Conservation (phyloP, 31 red algal genomes). For the Endocladia muricata region DNA sequence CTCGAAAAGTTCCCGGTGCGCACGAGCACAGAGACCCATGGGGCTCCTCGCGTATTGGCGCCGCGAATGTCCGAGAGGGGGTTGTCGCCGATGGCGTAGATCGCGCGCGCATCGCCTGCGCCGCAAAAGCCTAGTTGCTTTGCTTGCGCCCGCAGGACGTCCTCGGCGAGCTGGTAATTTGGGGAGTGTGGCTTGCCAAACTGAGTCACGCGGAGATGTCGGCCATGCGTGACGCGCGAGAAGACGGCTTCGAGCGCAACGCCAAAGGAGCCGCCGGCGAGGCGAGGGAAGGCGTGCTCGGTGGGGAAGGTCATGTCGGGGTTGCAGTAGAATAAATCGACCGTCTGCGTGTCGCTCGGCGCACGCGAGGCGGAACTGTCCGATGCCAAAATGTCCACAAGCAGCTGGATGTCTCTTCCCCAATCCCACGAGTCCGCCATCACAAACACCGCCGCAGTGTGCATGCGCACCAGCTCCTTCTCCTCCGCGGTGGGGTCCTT, state of each 20-base stretch:
- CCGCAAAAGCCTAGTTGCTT: slow-evolving; percentile 21
- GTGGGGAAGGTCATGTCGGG: slow-evolving; percentile 77
- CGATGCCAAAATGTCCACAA: slow-evolving; percentile 52
- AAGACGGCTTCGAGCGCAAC: slow-evolving; percentile 63
- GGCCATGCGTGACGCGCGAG: slow-evolving; percentile 23
- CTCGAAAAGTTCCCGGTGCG: slow-evolving; percentile 73
- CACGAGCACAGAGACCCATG: slow-evolving; percentile 73
- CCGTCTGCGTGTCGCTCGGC: slow-evolving; percentile 15
- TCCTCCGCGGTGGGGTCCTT: slow-evolving; percentile 17
- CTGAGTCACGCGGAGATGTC: slow-evolving; percentile 5
- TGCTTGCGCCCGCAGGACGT: slow-evolving; percentile 24
- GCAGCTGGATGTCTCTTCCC: slow-evolving; percentile 85
- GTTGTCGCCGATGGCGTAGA: slow-evolving; percentile 89
- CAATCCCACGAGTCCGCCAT: slow-evolving; percentile 81
- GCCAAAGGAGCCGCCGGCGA: slow-evolving; percentile 68
- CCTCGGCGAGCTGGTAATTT: slow-evolving; percentile 63
- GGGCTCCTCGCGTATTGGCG: slow-evolving; percentile 61
- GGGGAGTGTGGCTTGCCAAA: slow-evolving; percentile 73
- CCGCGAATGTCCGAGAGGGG: slow-evolving; percentile 75
- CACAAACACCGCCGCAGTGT: slow-evolving; percentile 54
- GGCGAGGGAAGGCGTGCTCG: slow-evolving; percentile 45
- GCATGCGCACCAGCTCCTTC: slow-evolving; percentile 12
- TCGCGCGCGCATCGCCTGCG: slow-evolving; percentile 1
- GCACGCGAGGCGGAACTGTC: neutral
- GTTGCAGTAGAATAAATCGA: slow-evolving; percentile 64